Evolutionary conservation across 2,329 filamentous ascomycete genomes (phyloP).

Genomic region (Myriosclerotinia curreyana): DNA sequence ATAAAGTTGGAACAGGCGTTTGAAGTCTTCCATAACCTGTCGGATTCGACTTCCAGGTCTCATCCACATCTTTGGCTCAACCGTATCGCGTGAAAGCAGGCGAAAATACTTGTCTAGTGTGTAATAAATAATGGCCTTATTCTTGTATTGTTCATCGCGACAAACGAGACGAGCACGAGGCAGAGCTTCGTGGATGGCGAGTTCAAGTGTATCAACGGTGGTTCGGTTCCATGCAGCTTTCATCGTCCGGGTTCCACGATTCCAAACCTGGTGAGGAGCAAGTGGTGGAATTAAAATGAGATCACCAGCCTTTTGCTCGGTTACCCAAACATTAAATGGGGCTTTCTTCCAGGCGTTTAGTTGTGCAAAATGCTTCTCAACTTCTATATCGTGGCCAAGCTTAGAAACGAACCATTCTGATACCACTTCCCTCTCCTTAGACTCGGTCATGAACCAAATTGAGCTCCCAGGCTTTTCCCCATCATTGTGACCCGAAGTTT

Average conservation of each 20-base stretch:
- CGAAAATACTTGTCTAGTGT: conserved; percentile 75
- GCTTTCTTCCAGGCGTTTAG: conserved; percentile 94
- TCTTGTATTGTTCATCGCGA: conserved; percentile 97
- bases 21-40: conserved; percentile 80
- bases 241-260: conserved; percentile 90
- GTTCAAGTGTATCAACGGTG: conserved; percentile 82
- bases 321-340: conserved; percentile 86
- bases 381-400: conserved; percentile 92
- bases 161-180: conserved; percentile 88
- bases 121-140: conserved; percentile 92
- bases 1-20: conserved; percentile 72
- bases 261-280: conserved; percentile 97
- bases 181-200: conserved; percentile 82
- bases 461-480: conserved; percentile 84
- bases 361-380: conserved; percentile 95
- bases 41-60: conserved; percentile 47
- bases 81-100: conserved; percentile 53
- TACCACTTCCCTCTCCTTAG: conserved; percentile 83
- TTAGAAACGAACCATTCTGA: conserved; percentile 92
- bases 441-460: conserved; percentile 98
- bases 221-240: conserved; percentile 98
- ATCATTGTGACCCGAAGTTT: conserved; percentile 70
- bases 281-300: conserved; percentile 91
- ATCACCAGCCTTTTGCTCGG: conserved; percentile 86
- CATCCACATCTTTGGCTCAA: conserved; percentile 44